Conservation (phyloP, 768 basidiomycete species). For the Exidia glandulosa region DNA sequence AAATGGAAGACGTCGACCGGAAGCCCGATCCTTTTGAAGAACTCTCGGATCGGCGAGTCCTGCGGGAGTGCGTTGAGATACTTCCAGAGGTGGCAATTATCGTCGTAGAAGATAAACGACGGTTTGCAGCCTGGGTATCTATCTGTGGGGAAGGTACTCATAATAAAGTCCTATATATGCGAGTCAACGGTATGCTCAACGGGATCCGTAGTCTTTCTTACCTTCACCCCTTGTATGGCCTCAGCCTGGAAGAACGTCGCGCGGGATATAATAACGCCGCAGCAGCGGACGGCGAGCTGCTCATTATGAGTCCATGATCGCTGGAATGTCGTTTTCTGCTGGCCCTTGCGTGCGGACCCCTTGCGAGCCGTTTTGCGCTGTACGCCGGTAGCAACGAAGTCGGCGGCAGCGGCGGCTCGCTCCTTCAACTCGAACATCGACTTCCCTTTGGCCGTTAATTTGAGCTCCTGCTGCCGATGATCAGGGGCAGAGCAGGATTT, state of each 20-base stretch:
- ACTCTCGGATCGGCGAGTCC: constrained; percentile 1
- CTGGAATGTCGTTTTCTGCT: constrained; percentile 6
- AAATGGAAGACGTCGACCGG: constrained; percentile 16
- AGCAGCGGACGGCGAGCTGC: constrained; percentile 15
- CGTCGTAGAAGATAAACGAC: constrained; percentile 12
- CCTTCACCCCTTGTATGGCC: constrained; percentile 5
- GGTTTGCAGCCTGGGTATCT: constrained; percentile 3
- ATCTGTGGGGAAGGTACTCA: constrained; percentile 1
- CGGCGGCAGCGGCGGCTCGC: neutral
- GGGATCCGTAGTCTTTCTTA: constrained; percentile 1
- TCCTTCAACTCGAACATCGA: neutral
- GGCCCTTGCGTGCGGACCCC: neutral
- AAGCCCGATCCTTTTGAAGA: constrained; percentile 14
- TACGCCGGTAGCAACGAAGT: neutral
- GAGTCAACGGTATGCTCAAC: too few relatives aligned
- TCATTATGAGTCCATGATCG: constrained; percentile 19
- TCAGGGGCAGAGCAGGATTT: neutral
- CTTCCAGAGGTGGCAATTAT: constrained; percentile 11
- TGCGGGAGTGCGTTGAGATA: constrained; percentile 2
- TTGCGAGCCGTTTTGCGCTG: neutral
- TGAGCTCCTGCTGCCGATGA: neutral
- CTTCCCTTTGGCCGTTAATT: constrained; percentile 2
- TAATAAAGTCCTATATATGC: neutral
- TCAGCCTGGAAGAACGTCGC: constrained; percentile 17
- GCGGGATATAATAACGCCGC: constrained; percentile 13